Evolutionary conservation across 2,329 filamentous ascomycete species (phyloP), one percentile per base, ranked within the genome.

Genomic region (Diaporthe amygdali): DNA sequence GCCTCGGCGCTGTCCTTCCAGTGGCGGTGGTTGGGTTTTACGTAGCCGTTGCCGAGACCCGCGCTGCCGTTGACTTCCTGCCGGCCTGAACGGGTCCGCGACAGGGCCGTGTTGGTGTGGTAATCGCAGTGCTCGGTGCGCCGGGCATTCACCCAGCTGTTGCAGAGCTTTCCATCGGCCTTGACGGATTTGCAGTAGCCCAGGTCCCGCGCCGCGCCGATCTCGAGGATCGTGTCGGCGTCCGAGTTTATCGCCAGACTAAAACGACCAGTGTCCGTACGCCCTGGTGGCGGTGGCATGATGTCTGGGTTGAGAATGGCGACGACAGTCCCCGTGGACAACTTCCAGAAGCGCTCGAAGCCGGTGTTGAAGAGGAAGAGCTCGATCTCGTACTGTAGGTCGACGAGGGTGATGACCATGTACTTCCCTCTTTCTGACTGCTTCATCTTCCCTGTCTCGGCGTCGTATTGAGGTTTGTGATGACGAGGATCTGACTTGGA

Each of bases 111-210:
- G 76, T 97, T 95, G 75, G 97, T 90, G 81, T 99, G 96, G 76
- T 93, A 99, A 74, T 97, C 95, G 82, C 96, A 99, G 79, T 93
- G 94, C 76, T 97, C 92, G 0, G 95, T 97, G 76, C 95, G 94
- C 67, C 94, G 91, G 74, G 89, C 90, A 80, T 99, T 96, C 72
- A 99, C 87, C 96, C 96, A 99, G 34, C 89, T 84, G 41, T 89
- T 90, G 81, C 96, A 99, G 56, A 88, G 84, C 70, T 93, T 88
- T 47, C 96, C 96, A 78, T 98, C 94, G 77, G 93, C 96, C 79
- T 93, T 94, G 74, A 94, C 84, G 8, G 91, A 90, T 78, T 95
- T 94, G 82, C 96, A 99, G 79, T 93, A 97, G 1, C 94, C 95
- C 2, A 99, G 84, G 81, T 99, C 96, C 59, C 95, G 88, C 14